phyloP scores from a whole-genome alignment of 306 rosid species.

The Carpinus fangiana region DNA sequence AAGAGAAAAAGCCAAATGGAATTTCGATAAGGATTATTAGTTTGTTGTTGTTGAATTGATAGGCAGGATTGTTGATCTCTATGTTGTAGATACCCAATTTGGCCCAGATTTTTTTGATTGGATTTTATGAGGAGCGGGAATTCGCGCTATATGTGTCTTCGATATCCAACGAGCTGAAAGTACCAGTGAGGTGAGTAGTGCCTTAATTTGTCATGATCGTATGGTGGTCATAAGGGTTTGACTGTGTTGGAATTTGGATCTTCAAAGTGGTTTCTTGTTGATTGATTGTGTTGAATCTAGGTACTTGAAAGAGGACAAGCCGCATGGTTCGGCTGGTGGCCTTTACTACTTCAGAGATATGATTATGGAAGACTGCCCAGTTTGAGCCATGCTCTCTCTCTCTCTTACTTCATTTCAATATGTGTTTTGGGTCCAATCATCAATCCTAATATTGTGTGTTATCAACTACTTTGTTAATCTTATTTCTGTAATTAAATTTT shows the following conservation, averaged over 20 bases:
- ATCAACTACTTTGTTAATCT: neutral
- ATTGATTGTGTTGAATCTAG: constrained; percentile 39
- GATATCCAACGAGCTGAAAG: constrained; percentile 83
- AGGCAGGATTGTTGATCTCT: constrained; percentile 9
- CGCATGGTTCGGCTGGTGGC: constrained; percentile 96
- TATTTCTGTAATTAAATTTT: neutral
- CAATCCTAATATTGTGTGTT: neutral
- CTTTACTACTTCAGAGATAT: constrained; percentile 75
- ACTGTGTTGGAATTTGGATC: neutral
- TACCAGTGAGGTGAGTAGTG: constrained; percentile 78
- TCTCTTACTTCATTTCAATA: neutral
- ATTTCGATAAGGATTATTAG: neutral
- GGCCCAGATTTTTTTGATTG: constrained; percentile 81
- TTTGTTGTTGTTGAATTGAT: neutral
- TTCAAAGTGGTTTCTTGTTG: constrained; percentile 18
- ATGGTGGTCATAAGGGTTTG: constrained; percentile 4
- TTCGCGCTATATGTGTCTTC: constrained; percentile 88
- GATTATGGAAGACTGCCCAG: constrained; percentile 93
- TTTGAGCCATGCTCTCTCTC: constrained; percentile 32
- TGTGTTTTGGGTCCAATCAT: neutral
- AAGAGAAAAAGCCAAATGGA: neutral
- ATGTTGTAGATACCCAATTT: constrained; percentile 76
- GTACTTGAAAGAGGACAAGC: constrained; percentile 95
- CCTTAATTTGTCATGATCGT: neutral
- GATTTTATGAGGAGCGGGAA: constrained; percentile 96